Conservation (phyloP, 345 rosid genomes). For the Brassica cretica region DNA sequence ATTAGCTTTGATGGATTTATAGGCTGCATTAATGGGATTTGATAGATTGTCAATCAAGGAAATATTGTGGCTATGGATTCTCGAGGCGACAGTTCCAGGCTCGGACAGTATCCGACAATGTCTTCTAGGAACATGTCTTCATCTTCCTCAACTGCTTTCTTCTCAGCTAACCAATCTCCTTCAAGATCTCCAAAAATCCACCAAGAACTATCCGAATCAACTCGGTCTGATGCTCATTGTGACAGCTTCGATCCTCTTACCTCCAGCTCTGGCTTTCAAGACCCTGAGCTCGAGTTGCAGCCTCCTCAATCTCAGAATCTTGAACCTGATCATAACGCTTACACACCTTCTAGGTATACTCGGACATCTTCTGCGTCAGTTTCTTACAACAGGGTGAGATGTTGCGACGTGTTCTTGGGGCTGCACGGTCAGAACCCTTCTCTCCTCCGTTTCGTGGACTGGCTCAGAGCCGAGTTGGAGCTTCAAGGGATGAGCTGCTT, state of each 20-base stretch:
- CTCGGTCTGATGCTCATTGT: slow-evolving; percentile 61
- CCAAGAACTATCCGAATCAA: slow-evolving; percentile 55
- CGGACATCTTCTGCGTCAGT: slow-evolving; percentile 56
- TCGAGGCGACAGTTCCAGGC: slow-evolving; percentile 70
- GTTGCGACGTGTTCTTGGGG: slow-evolving; percentile 87
- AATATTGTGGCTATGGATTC: slow-evolving; percentile 53
- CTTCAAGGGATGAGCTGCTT: slow-evolving; percentile 93
- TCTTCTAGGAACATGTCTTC: slow-evolving; percentile 77
- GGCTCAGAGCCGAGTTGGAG: slow-evolving; percentile 92
- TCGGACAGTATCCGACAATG: slow-evolving; percentile 50
- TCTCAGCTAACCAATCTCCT: slow-evolving; percentile 90
- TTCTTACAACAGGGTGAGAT: slow-evolving; percentile 60
- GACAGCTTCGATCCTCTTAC: slow-evolving; percentile 57
- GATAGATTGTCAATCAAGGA: slow-evolving; percentile 29
- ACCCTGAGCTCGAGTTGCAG: slow-evolving; percentile 38
- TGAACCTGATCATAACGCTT: slow-evolving; percentile 38
- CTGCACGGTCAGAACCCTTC: slow-evolving; percentile 77
- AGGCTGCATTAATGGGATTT: slow-evolving; percentile 43
- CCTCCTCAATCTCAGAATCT: slow-evolving; percentile 23
- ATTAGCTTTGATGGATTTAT: slow-evolving; percentile 35
- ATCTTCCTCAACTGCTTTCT: slow-evolving; percentile 81
- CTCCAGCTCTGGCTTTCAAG: slow-evolving; percentile 59
- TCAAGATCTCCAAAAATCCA: slow-evolving; percentile 68
- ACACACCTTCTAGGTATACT: slow-evolving; percentile 51
- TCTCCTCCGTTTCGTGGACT: slow-evolving; percentile 69